Percentiles rank a stretch among this genome's conserved stretches.
Conservation (phyloP, 306 rosid genomes). For the Styphnolobium japonicum region DNA sequence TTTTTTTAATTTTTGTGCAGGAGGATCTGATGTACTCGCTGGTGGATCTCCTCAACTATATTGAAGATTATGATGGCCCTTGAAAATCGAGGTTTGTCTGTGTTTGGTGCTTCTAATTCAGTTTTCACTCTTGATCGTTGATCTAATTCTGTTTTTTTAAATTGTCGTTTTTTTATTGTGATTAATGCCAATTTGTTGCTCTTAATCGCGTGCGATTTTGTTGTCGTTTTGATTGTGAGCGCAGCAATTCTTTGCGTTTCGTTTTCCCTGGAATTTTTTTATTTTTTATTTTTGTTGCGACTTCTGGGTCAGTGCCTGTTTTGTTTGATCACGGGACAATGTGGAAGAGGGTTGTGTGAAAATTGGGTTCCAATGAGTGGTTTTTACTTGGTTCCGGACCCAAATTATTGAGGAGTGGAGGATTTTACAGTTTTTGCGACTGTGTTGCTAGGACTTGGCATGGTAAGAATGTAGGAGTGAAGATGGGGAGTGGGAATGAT, state of each 20-base stretch:
- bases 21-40: slow-evolving; percentile 66
- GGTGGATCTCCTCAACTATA: slow-evolving; percentile 58
- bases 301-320: neutral
- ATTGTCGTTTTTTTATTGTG: neutral
- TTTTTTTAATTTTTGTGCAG: slow-evolving; percentile 32
- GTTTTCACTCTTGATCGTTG: neutral
- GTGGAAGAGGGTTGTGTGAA: neutral
- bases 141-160: slow-evolving; percentile 19
- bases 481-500: no score
- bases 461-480: no score
- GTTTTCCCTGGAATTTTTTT: neutral
- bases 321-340: neutral
- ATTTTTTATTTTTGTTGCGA: neutral
- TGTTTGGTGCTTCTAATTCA: neutral
- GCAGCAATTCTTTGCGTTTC: neutral
- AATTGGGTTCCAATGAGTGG: neutral
- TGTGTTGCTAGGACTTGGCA: no score
- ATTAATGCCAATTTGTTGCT: neutral
- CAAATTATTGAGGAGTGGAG: neutral
- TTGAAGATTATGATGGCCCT: slow-evolving; percentile 62
- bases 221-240: neutral
- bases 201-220: no score
- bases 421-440: neutral
- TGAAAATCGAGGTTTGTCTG: slow-evolving; percentile 48
- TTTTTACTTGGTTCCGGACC: neutral